Percentiles rank a stretch among this genome's conserved stretches.
Conservation (phyloP, 805 yeast species). For the Wickerhamomyces pijperi region DNA sequence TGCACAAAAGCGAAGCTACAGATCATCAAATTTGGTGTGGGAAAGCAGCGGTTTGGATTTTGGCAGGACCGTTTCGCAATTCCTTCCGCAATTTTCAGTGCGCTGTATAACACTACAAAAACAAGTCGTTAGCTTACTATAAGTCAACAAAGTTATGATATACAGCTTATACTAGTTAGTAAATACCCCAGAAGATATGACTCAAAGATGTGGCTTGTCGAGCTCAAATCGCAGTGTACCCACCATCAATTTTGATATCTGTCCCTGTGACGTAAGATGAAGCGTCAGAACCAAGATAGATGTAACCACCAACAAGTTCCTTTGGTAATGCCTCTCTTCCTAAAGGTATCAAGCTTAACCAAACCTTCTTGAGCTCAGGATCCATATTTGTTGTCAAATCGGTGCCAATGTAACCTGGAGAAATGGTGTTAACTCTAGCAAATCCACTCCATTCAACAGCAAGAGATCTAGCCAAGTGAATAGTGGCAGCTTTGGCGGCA, state of each 20-base stretch:
- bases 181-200: too few species aligned
- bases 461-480: conserved; percentile 65
- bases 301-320: conserved; percentile 71
- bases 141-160: too few species aligned
- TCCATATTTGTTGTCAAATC: conserved; percentile 47
- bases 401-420: conserved; percentile 79
- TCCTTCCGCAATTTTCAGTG: too few species aligned
- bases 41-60: too few species aligned
- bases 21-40: too few species aligned
- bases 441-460: conserved; percentile 83
- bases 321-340: conserved; percentile 68
- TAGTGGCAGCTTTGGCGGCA: conserved; percentile 76
- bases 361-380: conserved; percentile 29
- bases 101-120: too few species aligned
- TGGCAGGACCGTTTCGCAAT: too few species aligned
- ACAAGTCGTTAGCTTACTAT: too few species aligned
- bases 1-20: too few species aligned
- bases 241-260: conserved; percentile 75
- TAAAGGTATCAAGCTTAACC: conserved; percentile 47
- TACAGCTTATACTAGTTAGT: too few species aligned
- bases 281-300: conserved; percentile 74
- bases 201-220: conserved; percentile 1
- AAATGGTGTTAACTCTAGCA: conserved; percentile 75
- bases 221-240: conserved; percentile 30
- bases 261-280: conserved; percentile 71